Evolutionary conservation across 176 grass and related monocot genomes (phyloP), one percentile per base, ranked within the genome.

Genomic region (Saccharum spontaneum): DNA sequence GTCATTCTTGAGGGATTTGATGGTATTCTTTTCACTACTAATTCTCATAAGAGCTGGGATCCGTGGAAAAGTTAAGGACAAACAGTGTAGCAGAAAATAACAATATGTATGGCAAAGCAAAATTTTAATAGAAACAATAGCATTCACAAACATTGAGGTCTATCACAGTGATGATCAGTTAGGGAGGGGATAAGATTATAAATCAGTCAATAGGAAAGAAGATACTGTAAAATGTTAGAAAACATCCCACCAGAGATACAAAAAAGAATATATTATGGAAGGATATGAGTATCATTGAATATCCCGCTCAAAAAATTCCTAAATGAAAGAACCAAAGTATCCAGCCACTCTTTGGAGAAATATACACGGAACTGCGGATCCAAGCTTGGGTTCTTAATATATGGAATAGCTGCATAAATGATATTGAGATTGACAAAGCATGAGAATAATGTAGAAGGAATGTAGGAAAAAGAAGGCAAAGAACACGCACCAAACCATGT

Each of bases 201-300:
- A 73, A 62, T 55, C 68, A 68, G 24, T 37, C 31, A 67, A 26
- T 69, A 24, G 18, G 4, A 70, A 15, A 23, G 23, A 77, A 39
- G 12, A 54, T 38, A 26, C 16, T 39, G 22, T 69, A 55, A 28
- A 75, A 73, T 26, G 80, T 36, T n/a, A 22, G 55, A 67, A 74
- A 74, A 71, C 49, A 84, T 49, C 49, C 6, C 55, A 65, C 13
- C 28, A 80, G 38, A 33, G 62, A 72, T 15, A 79, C 7, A 82
- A 28, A 48, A 45, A 66, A 59, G 34, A 66, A 55, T 11, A 69
- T 52, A 34, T 45, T 64, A 23, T 74, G 54, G 52, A 94, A 98
- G 96, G 93, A 98, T 98, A 98, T 98, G 89, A 94, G 82, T 95
- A 49, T 84, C 93, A 94, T 89, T 98, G 91, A 98, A 98, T 69